These are phyloP conservation scores for Botryosphaeria dothidea DNA, from an alignment of 2,329 filamentous ascomycete genomes.

Conservation along the genomic window DNA sequence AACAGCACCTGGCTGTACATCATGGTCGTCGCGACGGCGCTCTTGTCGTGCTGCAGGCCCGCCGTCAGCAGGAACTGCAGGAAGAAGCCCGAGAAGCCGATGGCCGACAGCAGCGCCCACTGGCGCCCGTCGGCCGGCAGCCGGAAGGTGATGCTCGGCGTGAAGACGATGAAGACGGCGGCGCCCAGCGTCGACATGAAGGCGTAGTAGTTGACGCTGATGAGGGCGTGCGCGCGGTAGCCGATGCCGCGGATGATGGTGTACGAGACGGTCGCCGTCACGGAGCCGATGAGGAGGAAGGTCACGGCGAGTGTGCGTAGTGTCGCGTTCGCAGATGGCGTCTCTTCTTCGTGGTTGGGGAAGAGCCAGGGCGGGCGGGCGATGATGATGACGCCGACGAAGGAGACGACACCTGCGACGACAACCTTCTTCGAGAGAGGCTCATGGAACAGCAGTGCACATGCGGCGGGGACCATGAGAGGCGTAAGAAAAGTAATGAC, in stretches of 20 bases:
- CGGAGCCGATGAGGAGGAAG: slow-evolving; percentile 70
- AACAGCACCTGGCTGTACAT: slow-evolving; percentile 68
- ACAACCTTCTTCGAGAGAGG: slow-evolving; percentile 77
- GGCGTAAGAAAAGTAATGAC: slow-evolving; percentile 84
- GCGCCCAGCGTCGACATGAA: slow-evolving; percentile 67
- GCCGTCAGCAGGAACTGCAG: slow-evolving; percentile 80
- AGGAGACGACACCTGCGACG: slow-evolving; percentile 69
- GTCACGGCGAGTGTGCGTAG: slow-evolving; percentile 69
- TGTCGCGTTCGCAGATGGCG: slow-evolving; percentile 48
- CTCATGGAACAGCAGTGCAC: slow-evolving; percentile 70
- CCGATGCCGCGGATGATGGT: slow-evolving; percentile 78
- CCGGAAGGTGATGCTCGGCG: slow-evolving; percentile 58
- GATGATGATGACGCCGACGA: slow-evolving; percentile 78
- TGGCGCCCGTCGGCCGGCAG: slow-evolving; percentile 55
- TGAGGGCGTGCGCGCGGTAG: slow-evolving; percentile 71
- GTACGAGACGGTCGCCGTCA: slow-evolving; percentile 71
- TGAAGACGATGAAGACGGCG: slow-evolving; percentile 53
- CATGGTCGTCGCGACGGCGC: slow-evolving; percentile 61
- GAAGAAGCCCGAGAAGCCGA: slow-evolving; percentile 72
- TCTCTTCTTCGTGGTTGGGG: slow-evolving; percentile 27
- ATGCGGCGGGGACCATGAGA: slow-evolving; percentile 74
- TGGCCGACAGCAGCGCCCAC: slow-evolving; percentile 66
- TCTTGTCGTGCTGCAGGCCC: slow-evolving; percentile 70
- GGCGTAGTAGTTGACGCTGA: slow-evolving; percentile 81
- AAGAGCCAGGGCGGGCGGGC: slow-evolving; percentile 67